Conservation (phyloP, 2,329 filamentous ascomycete species). For the Neopestalotiopsis rosae region DNA sequence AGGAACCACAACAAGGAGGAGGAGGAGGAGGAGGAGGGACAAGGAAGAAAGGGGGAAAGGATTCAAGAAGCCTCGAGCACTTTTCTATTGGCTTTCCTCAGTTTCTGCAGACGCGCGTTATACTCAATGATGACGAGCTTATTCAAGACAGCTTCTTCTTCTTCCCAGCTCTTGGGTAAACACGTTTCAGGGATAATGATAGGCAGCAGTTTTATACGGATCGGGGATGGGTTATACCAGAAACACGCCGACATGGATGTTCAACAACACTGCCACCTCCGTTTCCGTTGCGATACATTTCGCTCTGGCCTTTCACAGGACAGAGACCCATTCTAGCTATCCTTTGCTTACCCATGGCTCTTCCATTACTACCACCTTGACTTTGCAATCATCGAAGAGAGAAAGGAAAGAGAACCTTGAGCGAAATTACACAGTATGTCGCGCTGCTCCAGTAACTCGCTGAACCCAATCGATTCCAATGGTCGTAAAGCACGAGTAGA, state of each 20-base stretch:
- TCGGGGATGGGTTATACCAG: not conserved
- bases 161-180: not conserved
- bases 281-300: not conserved
- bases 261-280: conserved; percentile 9
- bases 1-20: not conserved
- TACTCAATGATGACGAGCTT: not conserved
- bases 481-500: no score
- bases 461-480: no score
- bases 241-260: not conserved
- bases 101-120: not conserved
- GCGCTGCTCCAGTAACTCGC: no score
- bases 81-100: not conserved
- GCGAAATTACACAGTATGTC: no score
- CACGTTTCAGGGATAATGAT: not conserved
- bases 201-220: not conserved
- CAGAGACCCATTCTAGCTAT: no score
- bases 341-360: no score
- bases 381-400: no score
- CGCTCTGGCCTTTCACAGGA: no score
- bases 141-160: not conserved
- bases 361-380: no score
- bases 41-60: not conserved
- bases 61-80: not conserved
- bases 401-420: no score
- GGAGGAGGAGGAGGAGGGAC: not conserved